Evolutionary conservation across 345 rosid species (phyloP), one percentile per base, ranked within the genome.

Genomic region (Populus alba): DNA sequence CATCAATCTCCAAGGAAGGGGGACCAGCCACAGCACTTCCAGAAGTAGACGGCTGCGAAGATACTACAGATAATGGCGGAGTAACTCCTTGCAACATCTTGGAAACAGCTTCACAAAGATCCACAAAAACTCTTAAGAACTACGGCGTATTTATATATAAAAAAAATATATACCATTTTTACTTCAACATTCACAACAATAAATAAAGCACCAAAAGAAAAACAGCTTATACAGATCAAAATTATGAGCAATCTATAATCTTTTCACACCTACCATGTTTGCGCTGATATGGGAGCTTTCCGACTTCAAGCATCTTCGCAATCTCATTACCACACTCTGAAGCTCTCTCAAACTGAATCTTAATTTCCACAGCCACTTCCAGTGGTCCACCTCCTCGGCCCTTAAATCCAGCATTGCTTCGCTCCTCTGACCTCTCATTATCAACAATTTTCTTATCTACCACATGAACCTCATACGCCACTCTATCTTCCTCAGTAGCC

Each of bases 401-500:
- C 49, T 77, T 73, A 51, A 71, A 53, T 31, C 83, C 86, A 2
- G 71, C 78, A 72, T 74, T 83, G 57, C 84, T 77, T 1, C 75
- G 86, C 66, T 86, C 89, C 72, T 88, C 91, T 0, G 81, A 51
- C 79, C 86, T 87, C 61, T 81, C 88, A 66, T 84, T 85, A 74
- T 81, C 91, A 43, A 94, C 91, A 29, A 92, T 91, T 29, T 91
- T 94, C 87, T 97, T 92, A 75, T 92, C 98, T 85, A 97, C 94
- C 59, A 91, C 92, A 57, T 87, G 97, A 20, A 91, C 97, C 35
- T 92, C 94, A 74, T 89, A 91, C 87, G 91, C 87, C 78, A 81
- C 75, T 20, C 83, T 83, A 70, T 86, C 86, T 68, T 84, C 80
- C 80, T 87, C 92, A 73, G 81, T 77, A 7, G 88, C 84, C 70